phyloP scores from a whole-genome alignment of 495 filamentous ascomycete species.

The Neurospora africana region DNA sequence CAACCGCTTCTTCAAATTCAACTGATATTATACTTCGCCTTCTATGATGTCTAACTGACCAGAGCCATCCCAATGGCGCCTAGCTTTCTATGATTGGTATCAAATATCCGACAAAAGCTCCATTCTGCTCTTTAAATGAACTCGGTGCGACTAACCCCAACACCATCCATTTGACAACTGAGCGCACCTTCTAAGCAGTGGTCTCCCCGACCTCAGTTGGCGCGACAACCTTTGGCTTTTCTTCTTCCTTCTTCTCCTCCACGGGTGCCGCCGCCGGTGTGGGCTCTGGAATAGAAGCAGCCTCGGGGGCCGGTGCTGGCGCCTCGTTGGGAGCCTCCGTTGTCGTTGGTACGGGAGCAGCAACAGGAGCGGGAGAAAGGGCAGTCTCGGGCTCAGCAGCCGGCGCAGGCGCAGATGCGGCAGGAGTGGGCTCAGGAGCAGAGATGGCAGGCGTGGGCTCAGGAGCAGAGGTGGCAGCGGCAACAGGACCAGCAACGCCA shows the following conservation, averaged over 20 bases:
- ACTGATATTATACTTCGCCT: neutral
- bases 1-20: neutral
- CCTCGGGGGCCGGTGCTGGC: neutral
- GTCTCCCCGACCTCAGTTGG: neutral
- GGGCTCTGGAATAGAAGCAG: neutral
- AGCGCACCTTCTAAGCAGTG: neutral
- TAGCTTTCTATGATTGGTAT: neutral
- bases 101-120: neutral
- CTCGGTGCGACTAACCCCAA: neutral
- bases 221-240: neutral
- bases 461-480: neutral
- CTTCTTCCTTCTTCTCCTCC: neutral
- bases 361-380: neutral
- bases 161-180: neutral
- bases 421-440: neutral
- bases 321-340: neutral
- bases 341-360: neutral
- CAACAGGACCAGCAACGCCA: conserved; percentile 11
- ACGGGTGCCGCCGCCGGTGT: neutral
- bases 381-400: neutral
- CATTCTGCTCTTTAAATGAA: neutral
- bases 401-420: neutral
- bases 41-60: neutral
- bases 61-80: neutral
- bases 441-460: neutral